Base-by-base conservation (phyloP, 2,329 filamentous ascomycete species). In the Ceratocystis colombiana region DNA sequence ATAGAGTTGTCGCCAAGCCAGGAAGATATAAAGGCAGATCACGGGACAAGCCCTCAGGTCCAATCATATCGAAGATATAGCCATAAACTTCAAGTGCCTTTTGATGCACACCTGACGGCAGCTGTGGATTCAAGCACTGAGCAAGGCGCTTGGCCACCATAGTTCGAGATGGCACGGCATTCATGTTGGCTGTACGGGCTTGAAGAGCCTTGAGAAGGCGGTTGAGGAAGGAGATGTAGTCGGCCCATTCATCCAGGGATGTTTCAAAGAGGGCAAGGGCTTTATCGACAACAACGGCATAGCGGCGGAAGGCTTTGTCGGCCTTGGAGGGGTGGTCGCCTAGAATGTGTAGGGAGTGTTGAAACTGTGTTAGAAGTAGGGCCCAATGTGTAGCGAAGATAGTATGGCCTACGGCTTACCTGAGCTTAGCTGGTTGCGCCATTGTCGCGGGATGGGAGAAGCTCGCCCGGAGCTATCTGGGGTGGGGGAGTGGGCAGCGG, bases 171-270 rank as follows among this genome's bases (percentile, higher is more conserved):
- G 94, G 93, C 67, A 99, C 86, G 44, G 85, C 78, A 7, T 84
- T 82, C 66, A 86, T 83, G 67, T 84, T 85, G 57, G 87, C 78
- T 28, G 90, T 90, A 70, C 92, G 89, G 57, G 88, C 85, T 83
- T 99, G 94, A 25, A 99, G 81, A 46, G 93, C 90, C 84, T 96
- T 97, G 69, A 96, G 80, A 62, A 99, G 80, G 69, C 90, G 86
- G 73, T 89, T 95, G 66, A 99, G 79, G 74, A 97, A 99, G 20
- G 93, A 96, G 72, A 99, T 99, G 74, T 99, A 99, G 77, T 99
- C 94, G 62, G 95, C 94, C 94, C 94, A 99, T 84, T 99, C 94
- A 77, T 97, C 91, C 71, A 96, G 81, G 37, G 90, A 86, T 17
- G 90, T 92, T 74, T 99, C 94, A 78, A 96, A 99, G 44, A 96